These are phyloP conservation scores for Mycena olivaceomarginata DNA, from an alignment of 768 basidiomycete genomes.

Conservation along the genomic window DNA sequence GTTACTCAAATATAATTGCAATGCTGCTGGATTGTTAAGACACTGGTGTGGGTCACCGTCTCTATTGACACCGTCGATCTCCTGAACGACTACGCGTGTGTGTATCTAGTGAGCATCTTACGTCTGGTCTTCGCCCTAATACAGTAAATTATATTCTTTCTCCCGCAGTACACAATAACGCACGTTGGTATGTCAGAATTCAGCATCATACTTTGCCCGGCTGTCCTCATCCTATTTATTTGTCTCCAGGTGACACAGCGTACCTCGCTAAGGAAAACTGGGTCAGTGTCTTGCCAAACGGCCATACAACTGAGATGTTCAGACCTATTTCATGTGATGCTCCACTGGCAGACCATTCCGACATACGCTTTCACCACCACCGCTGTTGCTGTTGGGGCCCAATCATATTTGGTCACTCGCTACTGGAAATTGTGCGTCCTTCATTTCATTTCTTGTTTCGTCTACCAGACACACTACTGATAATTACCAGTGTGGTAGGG, in stretches of 20 bases:
- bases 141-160: not conserved
- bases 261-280: too few species aligned
- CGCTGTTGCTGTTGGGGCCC: not conserved
- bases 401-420: not conserved
- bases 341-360: not conserved
- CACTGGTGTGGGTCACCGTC: not conserved
- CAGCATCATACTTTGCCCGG: not conserved
- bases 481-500: not conserved
- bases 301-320: not conserved
- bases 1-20: not conserved
- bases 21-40: not conserved
- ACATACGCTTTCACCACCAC: not conserved
- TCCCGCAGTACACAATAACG: not conserved
- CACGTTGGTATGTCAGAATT: not conserved
- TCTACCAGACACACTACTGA: not conserved
- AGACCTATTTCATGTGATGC: not conserved
- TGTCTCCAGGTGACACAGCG: not conserved
- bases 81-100: not conserved
- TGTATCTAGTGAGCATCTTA: not conserved
- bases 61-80: not conserved
- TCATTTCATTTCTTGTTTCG: not conserved
- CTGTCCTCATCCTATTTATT: not conserved
- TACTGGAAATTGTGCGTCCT: slow-evolving; percentile 3
- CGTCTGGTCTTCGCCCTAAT: not conserved
- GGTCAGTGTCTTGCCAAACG: not conserved